Base-by-base conservation (phyloP, 495 filamentous ascomycete genomes). In the Neurospora sublineolata region DNA sequence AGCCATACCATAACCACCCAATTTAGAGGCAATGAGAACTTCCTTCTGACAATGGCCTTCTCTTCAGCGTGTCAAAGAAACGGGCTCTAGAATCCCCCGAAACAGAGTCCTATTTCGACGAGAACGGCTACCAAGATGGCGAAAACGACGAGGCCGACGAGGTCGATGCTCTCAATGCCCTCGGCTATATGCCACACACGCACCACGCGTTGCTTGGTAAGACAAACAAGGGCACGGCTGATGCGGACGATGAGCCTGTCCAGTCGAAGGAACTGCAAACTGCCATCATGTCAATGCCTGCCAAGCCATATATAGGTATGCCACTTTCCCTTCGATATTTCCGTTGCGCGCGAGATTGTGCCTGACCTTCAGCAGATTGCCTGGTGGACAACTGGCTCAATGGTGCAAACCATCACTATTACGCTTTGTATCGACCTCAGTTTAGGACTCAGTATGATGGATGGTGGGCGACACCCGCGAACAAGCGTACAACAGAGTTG, bases 371-470 rank as follows among this genome's bases (percentile, higher is more conserved):
- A 36, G 1, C 68, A 86, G 86, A 87, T 69, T 81, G 82, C 11
- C 77, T 87, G 16, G 79, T 87, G 10, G 82, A 86, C 69, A 82
- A 82, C 70, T 88, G 82, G 73, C 77, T 87, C 33, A 77, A 77
- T 69, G 79, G 81, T 10, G 81, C 80, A 27, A 88, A 87, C 71
- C 81, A 82, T 52, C 82, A 83, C 42, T 88, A 87, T 71, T 85
- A 83, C 70, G 73, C 79, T 71, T 73, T 87, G 2, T 87, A 86
- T 67, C 83, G 82, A 14, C 78, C 83, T 3, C 79, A 80, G 7
- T 88, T 86, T 52, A 78, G 79, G 44, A 79, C 81, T 0, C 82
- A 85, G 40, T 87, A 87, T 75, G 76, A 81, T 38, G 76, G 78
- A 36, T 86, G 84, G 84, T 87, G 85, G 84, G 73, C 80, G 30